phyloP scores from a whole-genome alignment of 1,139 yeast genomes.

The Meyerozyma smithsonii region DNA sequence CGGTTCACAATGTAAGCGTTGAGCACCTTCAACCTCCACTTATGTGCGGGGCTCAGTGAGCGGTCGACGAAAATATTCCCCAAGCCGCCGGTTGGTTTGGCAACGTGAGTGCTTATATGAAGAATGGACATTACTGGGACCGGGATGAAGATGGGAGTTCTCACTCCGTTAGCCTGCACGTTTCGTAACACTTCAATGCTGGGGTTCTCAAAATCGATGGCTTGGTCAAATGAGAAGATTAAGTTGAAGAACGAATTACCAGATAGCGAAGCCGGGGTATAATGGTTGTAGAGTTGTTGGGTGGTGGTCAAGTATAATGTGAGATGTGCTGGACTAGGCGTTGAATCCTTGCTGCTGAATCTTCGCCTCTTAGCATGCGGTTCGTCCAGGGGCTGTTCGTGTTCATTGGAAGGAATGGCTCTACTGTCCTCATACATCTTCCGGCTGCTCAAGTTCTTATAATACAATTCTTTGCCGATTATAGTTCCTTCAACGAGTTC shows the following conservation, averaged over 20 bases:
- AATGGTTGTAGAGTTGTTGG: conserved; percentile 37
- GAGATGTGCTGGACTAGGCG: conserved; percentile 6
- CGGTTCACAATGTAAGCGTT: conserved; percentile 29
- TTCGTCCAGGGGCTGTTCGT: conserved; percentile 3
- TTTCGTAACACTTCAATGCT: conserved; percentile 33
- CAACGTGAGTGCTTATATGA: conserved; percentile 25
- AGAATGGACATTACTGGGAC: conserved; percentile 35
- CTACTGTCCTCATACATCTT: conserved; percentile 46
- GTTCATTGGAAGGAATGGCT: conserved; percentile 9
- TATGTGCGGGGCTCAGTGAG: conserved; percentile 16
- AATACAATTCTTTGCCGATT: conserved; percentile 54
- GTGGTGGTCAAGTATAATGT: conserved; percentile 34
- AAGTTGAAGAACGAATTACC: conserved; percentile 30
- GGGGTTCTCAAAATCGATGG: conserved; percentile 40
- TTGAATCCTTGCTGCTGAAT: conserved; percentile 3
- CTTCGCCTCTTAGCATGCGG: conserved; percentile 10
- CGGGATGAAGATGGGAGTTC: conserved; percentile 36
- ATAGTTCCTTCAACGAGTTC: conserved; percentile 66
- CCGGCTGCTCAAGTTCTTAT: conserved; percentile 57
- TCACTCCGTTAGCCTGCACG: conserved; percentile 8
- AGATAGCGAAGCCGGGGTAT: conserved; percentile 22
- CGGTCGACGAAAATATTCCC: conserved; percentile 14
- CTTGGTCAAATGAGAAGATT: conserved; percentile 57
- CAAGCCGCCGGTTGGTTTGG: conserved; percentile 21
- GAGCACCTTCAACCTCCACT: conserved; percentile 33